phyloP scores from a whole-genome alignment of 768 basidiomycete genomes.

The Crassisporium funariophilum region DNA sequence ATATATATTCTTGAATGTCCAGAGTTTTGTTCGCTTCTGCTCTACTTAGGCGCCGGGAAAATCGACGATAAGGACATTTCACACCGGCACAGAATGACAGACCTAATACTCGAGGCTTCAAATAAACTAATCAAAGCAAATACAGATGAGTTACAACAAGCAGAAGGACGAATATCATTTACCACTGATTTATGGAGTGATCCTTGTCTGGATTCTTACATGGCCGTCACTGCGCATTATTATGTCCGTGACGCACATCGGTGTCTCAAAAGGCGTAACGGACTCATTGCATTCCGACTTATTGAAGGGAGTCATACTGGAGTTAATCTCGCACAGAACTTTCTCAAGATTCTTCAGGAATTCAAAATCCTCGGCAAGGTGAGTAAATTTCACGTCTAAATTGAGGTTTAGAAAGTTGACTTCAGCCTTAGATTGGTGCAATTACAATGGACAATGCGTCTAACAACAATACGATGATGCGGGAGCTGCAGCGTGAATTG shows the following conservation, averaged over 20 bases:
- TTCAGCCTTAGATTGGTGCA: slow-evolving; percentile 21
- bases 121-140: slow-evolving; percentile 20
- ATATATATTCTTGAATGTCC: slow-evolving; percentile 37
- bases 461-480: slow-evolving; percentile 36
- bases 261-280: slow-evolving; percentile 20
- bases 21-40: slow-evolving; percentile 32
- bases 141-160: slow-evolving; percentile 24
- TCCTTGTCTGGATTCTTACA: slow-evolving; percentile 22
- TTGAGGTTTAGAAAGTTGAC: no score
- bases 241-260: slow-evolving; percentile 16
- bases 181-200: slow-evolving; percentile 40
- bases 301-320: no score
- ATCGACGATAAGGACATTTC: slow-evolving; percentile 33
- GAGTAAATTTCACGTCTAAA: no score
- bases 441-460: slow-evolving; percentile 40
- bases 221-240: slow-evolving; percentile 38
- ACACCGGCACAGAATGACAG: slow-evolving; percentile 32
- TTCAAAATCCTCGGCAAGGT: slow-evolving; percentile 23
- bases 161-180: slow-evolving; percentile 31
- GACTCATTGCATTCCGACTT: slow-evolving; percentile 34
- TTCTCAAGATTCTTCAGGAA: slow-evolving; percentile 27
- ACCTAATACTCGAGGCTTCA: slow-evolving; percentile 29
- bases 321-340: slow-evolving; percentile 22
- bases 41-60: slow-evolving; percentile 27
- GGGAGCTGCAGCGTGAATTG: slow-evolving; percentile 21